These are phyloP conservation scores for Salvia sclarea DNA, from an alignment of 305 asterid species.

Conservation along the genomic window DNA sequence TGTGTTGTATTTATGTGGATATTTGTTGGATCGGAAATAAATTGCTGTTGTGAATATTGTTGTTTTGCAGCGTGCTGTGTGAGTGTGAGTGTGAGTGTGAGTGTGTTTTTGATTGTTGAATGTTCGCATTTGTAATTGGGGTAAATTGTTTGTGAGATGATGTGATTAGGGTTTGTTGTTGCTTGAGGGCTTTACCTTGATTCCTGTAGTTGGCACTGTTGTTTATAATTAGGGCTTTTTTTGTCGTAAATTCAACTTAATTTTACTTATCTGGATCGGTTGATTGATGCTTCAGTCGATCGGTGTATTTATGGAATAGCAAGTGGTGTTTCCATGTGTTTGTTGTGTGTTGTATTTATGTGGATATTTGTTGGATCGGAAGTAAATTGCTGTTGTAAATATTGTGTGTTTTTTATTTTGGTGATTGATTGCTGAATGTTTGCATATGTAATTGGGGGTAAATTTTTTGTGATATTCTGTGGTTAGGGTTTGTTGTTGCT, in stretches of 20 bases:
- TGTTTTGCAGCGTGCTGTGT: not conserved
- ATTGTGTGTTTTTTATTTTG: no score
- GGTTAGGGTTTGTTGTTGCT: not conserved
- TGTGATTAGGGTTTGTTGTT: no score
- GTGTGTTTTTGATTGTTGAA: not conserved
- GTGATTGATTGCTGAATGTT: not conserved
- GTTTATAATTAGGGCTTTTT: conserved; percentile 30
- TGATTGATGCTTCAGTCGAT: not conserved
- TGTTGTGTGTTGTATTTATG: conserved; percentile 25
- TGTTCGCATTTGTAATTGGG: not conserved
- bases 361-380: conserved; percentile 23
- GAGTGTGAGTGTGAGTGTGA: no score
- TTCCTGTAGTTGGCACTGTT: conserved; percentile 65
- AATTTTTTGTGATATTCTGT: not conserved
- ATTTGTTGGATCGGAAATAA: conserved; percentile 19
- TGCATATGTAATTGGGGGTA: not conserved
- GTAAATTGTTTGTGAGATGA: not conserved
- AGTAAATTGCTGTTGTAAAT: conserved; percentile 7
- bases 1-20: conserved; percentile 30
- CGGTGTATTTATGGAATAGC: not conserved
- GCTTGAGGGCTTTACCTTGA: no score
- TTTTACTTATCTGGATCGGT: not conserved
- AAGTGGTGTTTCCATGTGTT: no score
- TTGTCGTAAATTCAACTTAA: not conserved
- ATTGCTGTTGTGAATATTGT: not conserved